Conservation (phyloP, 495 filamentous ascomycete genomes). For the Hypomontagnella monticulosa region DNA sequence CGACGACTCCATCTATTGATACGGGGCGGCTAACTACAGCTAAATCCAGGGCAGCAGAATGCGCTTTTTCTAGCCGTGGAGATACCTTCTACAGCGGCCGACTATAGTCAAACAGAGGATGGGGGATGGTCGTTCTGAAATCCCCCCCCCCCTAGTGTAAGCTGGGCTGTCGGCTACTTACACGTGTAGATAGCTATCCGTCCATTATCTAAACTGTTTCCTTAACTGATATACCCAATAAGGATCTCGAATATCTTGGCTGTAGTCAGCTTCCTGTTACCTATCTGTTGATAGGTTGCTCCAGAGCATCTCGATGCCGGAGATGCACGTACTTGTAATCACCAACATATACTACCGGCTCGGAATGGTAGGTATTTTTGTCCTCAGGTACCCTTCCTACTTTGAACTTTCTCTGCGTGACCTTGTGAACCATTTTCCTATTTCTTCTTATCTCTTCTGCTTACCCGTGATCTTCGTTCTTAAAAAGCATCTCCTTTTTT, state of each 20-base stretch:
- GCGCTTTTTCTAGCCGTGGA: background rate
- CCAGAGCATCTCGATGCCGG: slow-evolving; percentile 20
- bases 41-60: background rate
- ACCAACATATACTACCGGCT: background rate
- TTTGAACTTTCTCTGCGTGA: slow-evolving; percentile 1
- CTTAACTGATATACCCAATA: slow-evolving; percentile 21
- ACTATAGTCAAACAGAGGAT: background rate
- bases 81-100: background rate
- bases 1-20: slow-evolving; percentile 3
- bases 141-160: background rate
- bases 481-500: background rate
- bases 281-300: slow-evolving; percentile 23
- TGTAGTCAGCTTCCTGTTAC: slow-evolving; percentile 24
- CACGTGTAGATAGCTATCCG: background rate
- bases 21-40: background rate
- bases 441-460: background rate
- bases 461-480: slow-evolving; percentile 14
- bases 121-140: background rate
- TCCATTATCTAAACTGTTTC: background rate
- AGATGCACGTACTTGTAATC: slow-evolving; percentile 34
- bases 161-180: background rate
- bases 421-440: background rate
- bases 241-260: slow-evolving; percentile 21
- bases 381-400: background rate
- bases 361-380: background rate